Conservation (phyloP, 139 green algal species). For the Chlorella ohadii region DNA sequence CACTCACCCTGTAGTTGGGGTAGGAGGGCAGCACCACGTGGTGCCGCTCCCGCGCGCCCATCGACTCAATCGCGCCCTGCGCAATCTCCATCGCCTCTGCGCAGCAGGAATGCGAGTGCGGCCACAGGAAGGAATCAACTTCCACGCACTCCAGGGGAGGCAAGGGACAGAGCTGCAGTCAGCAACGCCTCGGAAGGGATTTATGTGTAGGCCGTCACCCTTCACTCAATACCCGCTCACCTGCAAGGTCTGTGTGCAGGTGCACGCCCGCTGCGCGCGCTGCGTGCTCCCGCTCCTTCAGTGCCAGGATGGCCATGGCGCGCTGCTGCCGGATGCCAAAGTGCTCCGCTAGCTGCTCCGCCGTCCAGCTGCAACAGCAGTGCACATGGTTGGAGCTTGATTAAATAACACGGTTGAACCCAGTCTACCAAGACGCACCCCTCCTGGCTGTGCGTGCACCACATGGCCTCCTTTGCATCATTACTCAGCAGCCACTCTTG, state of each 20-base stretch:
- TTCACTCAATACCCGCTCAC: not conserved
- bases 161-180: too few species aligned
- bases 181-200: too few species aligned
- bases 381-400: too few species aligned
- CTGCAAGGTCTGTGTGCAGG: slow-evolving; percentile 18
- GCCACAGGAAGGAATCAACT: too few species aligned
- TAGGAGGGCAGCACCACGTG: slow-evolving; percentile 53
- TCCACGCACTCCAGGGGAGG: too few species aligned
- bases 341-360: slow-evolving; percentile 35
- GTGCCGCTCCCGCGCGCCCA: slow-evolving; percentile 60
- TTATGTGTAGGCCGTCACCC: too few species aligned
- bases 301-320: slow-evolving; percentile 67
- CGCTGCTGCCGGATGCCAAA: slow-evolving; percentile 68
- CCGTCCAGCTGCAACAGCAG: slow-evolving; percentile 13
- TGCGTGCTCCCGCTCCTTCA: slow-evolving; percentile 53
- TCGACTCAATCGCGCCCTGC: slow-evolving; percentile 15
- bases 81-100: slow-evolving; percentile 8
- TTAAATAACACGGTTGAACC: too few species aligned
- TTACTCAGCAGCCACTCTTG: too few species aligned
- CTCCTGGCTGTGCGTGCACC: not conserved
- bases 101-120: not conserved
- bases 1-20: slow-evolving; percentile 55
- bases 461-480: not conserved
- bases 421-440: too few species aligned
- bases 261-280: not conserved